Base-by-base conservation (phyloP, 805 yeast species). In the Cyberlindnera suaveolens region DNA sequence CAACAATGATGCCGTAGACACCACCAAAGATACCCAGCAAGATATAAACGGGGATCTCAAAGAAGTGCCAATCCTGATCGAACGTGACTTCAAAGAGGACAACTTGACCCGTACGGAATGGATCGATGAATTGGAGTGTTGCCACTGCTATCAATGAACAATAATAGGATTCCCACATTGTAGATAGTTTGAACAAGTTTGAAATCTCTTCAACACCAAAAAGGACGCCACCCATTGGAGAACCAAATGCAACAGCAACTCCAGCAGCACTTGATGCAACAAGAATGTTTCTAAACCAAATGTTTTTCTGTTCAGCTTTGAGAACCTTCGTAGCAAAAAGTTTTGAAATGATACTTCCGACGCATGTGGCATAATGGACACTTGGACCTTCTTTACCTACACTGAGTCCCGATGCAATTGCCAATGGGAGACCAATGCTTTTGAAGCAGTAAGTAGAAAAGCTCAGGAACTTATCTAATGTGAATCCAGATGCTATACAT, bases 331-430 rank as follows among this genome's bases (percentile, higher is more conserved):
- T 47, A 6, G 57, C 55, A 32, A 56, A 56, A 6, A 58, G 27
- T 41, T 54, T 57, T 11, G 58, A 51, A 1, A 49, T 65, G 57
- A 39, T 48, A 60, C 65, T 41, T 0, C 97, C 99, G n/a, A 85
- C 91, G 61, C 98, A 90, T 0, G 90, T 95, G 0, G 99, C 97
- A 63, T 91, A 93, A 64, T 93, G 99, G 11, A 93, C 99, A 54
- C 91, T 80, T 2, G 99, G 99, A 0, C 99, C 99, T 60, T 93
- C 99, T 64, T 93, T 93, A 18, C 99, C 99, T 6, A 93, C 85
- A 52, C 91, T 84, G 32, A 93, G 64, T 0, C 99, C 99, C 1
- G 96, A 82, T 1, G 96, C 90, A 55, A 93, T 93, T 0, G 96
- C 87, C 46, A 93, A 67, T 0, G 99, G 99, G 35, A 93, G 66